Evolutionary conservation across 2,329 filamentous ascomycete genomes (phyloP).

Genomic region (Myriosclerotinia scirpicola): DNA sequence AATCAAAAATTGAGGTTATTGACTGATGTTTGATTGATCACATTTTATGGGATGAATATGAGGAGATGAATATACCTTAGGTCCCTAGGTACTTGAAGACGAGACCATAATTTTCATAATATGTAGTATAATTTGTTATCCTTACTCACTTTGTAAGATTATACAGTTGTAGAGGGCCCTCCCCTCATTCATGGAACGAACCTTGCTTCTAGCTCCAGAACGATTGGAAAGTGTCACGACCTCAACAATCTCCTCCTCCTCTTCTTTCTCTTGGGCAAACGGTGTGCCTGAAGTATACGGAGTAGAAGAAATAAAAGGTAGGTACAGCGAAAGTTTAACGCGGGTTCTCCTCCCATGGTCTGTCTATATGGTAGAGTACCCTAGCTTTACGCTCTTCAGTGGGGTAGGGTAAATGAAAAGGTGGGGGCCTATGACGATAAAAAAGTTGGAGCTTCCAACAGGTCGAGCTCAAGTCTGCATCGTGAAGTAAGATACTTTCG

Average conservation of each 20-base stretch:
- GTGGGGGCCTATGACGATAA: slow-evolving; percentile 20
- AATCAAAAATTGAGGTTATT: not conserved
- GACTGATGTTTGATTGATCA: not conserved
- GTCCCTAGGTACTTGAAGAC: too few species aligned
- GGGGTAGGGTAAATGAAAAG: not conserved
- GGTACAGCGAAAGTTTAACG: not conserved
- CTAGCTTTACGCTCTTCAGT: not conserved
- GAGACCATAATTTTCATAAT: too few species aligned
- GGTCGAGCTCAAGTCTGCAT: slow-evolving; percentile 10
- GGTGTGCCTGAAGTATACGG: too few species aligned
- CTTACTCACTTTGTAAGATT: too few species aligned
- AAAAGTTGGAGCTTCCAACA: slow-evolving; percentile 20
- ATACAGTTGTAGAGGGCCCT: too few species aligned
- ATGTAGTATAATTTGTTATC: too few species aligned
- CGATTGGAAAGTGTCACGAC: not conserved
- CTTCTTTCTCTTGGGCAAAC: too few species aligned
- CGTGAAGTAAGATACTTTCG: not conserved
- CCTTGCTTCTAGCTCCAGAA: not conserved
- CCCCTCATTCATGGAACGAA: too few species aligned
- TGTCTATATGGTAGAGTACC: too few species aligned
- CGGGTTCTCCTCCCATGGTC: not conserved
- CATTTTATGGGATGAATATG: not conserved
- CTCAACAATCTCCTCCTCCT: too few species aligned
- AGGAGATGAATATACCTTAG: not conserved
- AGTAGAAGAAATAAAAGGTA: not conserved